phyloP scores from a whole-genome alignment of 1,284 basidiomycete species.

The Tylopilus sp. region DNA sequence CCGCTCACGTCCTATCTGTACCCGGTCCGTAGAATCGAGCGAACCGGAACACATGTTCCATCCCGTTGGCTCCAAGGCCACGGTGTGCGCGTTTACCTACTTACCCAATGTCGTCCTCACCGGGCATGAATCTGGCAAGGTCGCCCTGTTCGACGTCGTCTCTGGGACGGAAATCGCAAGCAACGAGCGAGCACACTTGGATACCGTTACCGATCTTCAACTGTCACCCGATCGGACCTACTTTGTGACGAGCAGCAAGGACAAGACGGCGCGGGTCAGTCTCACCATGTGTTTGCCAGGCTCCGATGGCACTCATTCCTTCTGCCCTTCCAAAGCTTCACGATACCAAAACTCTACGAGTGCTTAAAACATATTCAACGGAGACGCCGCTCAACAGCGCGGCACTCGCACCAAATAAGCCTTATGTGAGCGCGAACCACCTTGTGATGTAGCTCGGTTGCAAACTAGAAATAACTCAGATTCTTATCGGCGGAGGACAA shows the following conservation, averaged over 20 bases:
- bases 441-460: neutral
- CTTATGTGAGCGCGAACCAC: slow-evolving; percentile 58
- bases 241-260: slow-evolving; percentile 95
- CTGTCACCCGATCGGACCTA: slow-evolving; percentile 88
- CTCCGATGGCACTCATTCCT: neutral
- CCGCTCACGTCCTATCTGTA: slow-evolving; percentile 2
- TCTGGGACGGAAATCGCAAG: slow-evolving; percentile 80
- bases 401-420: slow-evolving; percentile 78
- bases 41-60: slow-evolving; percentile 80
- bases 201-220: slow-evolving; percentile 90
- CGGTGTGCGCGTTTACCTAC: slow-evolving; percentile 89
- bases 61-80: slow-evolving; percentile 92
- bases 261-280: slow-evolving; percentile 89
- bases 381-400: slow-evolving; percentile 97
- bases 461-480: slow-evolving; percentile 39
- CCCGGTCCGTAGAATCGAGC: slow-evolving; percentile 53
- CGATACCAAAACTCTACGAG: slow-evolving; percentile 82
- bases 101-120: slow-evolving; percentile 83
- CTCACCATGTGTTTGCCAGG: neutral
- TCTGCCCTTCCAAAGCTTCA: slow-evolving; percentile 58
- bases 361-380: slow-evolving; percentile 91
- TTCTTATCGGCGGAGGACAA: slow-evolving; percentile 93
- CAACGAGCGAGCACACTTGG: slow-evolving; percentile 83
- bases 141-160: slow-evolving; percentile 86
- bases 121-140: slow-evolving; percentile 94